Conservation (phyloP, 345 rosid genomes). For the Camelina laxa region DNA sequence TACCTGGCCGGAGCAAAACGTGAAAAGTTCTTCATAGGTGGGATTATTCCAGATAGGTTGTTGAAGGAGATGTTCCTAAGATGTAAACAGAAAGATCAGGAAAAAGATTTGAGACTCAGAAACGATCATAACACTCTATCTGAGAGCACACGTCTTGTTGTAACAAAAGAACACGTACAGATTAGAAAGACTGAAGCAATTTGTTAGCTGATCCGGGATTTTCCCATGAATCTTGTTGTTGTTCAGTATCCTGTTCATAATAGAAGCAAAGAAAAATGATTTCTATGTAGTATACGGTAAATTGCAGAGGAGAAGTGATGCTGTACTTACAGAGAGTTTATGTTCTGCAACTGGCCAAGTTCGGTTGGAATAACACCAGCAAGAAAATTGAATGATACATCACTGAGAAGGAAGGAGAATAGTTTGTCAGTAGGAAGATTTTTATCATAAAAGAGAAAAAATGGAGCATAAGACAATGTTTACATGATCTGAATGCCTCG, state of each 20-base stretch:
- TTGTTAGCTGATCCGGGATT: slow-evolving; percentile 82
- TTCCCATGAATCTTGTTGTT: slow-evolving; percentile 75
- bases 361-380: slow-evolving; percentile 75
- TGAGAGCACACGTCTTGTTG: not conserved
- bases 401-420: slow-evolving; percentile 46
- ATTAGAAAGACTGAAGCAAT: slow-evolving; percentile 74
- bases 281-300: not conserved
- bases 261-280: not conserved
- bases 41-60: slow-evolving; percentile 82
- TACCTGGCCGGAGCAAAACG: slow-evolving; percentile 74
- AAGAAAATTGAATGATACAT: slow-evolving; percentile 73
- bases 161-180: slow-evolving; percentile 51
- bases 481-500: slow-evolving; percentile 77
- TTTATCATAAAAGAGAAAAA: not conserved
- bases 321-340: slow-evolving; percentile 69
- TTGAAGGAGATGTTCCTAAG: slow-evolving; percentile 84
- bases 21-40: slow-evolving; percentile 65
- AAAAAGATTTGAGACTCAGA: not conserved
- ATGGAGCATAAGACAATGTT: not conserved
- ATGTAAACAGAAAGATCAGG: not conserved
- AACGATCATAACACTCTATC: not conserved
- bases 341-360: slow-evolving; percentile 83
- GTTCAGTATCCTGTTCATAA: slow-evolving; percentile 61
- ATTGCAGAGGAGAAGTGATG: not conserved
- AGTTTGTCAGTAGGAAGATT: not conserved